Base-by-base conservation (phyloP, 1,284 basidiomycete species). In the Malassezia yamatoensis region DNA sequence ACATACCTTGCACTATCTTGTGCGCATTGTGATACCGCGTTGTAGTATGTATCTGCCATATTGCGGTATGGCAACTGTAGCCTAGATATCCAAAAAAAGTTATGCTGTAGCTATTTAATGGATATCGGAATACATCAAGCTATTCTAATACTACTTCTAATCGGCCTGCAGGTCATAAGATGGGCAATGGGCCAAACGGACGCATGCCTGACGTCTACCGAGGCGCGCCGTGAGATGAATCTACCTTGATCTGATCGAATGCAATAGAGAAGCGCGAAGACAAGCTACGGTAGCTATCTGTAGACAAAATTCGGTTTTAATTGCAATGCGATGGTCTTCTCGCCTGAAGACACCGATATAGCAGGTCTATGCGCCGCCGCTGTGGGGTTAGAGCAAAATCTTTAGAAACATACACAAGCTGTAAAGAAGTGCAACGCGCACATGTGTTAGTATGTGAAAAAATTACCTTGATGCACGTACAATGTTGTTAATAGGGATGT, bases 401-500 rank as follows among this genome's bases (percentile, higher is more conserved):
- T 5, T 11, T 8, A 9, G 3, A 39, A 24, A 54, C 51, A 32
- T 59, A 59, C 57, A 59, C 52, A 54, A 59, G 51, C 57, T 59
- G 51, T 33, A 32, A 16, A 8, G 15, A 6, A 18, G 41, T 16
- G 29, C 24, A 2, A 20, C 6, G 33, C 15, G 37, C 32, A 29
- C 16, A 18, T 18, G 38, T 47, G 52, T 54, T 42, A 54, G 52
- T 42, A 42, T 41, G 7, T 15, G 24, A 13, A 47, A 32, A 10
- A 13, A 29, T 4, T 7, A 9, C 9, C 6, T 20, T 16, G 1
- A 35, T 7, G 13, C 1, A 70, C 70, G 56, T 65, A 74, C 70
- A 59, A 74, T 72, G 51, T 72, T 68, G 62, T 72, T 69, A 49
- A 74, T 72, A 41, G 72, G 72, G 44, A 74, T 74, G 59, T 74